Evolutionary conservation across 352 stramenopile genomes (phyloP), one percentile per base, ranked within the genome.

Genomic region (Globisporangium canariense): DNA sequence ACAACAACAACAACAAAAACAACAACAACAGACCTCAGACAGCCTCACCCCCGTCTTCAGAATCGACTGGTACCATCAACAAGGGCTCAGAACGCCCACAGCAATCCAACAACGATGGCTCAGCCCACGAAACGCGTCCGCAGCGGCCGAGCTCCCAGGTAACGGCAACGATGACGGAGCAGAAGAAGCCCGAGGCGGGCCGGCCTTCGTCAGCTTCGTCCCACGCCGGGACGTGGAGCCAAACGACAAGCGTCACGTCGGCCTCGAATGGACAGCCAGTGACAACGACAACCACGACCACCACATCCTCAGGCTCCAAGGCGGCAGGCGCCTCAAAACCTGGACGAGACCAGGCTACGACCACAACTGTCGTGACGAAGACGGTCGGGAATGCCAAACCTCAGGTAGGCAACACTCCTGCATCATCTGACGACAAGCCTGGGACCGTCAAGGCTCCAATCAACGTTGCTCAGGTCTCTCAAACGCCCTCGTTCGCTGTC

Each of bases 381-480:
- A 28, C 25, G 25, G 25, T 28, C 25, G 25, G 25, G n/a, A n/a
- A 51, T 20, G n/a, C 50, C n/a, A 56, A 22, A 13, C 11, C 53
- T 9, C 53, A 46, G 22, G 32, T 34, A 38, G 25, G 18, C 34
- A 59, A 25, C 20, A 16, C 16, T 20, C 32, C 53, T 10, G 32
- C 14, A 5, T 51, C 43, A 18, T 34, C 53, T 46, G 53, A 59
- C 18, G 53, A 43, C 53, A 38, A 34, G 8, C 53, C 53, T 18
- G 53, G 53, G 16, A 59, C 53, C 5, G 53, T 59, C 16, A 43
- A 32, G 46, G 53, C 34, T 20, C 53, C 53, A 14, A 10, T 28
- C 8, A 30, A 59, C n/a, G 16, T n/a, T 59, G 32, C n/a, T 32
- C 18, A 40, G n/a, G 25, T 25, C 18, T n/a, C 50, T 16, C 30